Evolutionary conservation across 1,284 basidiomycete species (phyloP), one percentile per base, ranked within the genome.

Genomic region (Anthracocystis setariae): DNA sequence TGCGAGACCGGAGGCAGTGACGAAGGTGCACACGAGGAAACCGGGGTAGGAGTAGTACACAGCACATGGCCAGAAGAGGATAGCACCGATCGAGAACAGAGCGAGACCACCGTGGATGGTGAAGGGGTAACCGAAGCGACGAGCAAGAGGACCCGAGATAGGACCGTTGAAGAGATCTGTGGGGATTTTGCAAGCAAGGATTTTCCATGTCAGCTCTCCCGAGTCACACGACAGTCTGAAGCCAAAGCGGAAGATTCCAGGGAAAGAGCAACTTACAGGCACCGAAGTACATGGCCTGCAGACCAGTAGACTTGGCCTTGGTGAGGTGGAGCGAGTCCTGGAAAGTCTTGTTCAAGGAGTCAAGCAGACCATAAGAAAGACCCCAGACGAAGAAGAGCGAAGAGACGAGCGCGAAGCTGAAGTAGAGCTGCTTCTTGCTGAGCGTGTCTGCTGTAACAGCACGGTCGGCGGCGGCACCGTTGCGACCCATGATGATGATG

Each of bases 211-310:
- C 29, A 29, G 29, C 29, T 29, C 29, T n/a, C n/a, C n/a, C n/a
- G 12, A 29, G 29, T 29, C 29, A 29, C 29, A 7, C 29, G 12
- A 29, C 12, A 29, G n/a, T n/a, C n/a, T n/a, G n/a, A n/a, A n/a
- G 29, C 29, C 12, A 29, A 5, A 29, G 29, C 29, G 29, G 12
- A 12, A 29, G 12, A n/a, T n/a, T n/a, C n/a, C n/a, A 29, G 29
- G 29, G 12, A 12, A 29, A 12, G 29, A 12, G 29, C 5, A 29
- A 29, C 29, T 29, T 29, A 29, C 29, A 65, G 13, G 57, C 39
- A 85, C 90, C 80, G 72, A 93, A 94, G 84, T 93, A 94, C 4
- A 91, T 91, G 8, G 92, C 87, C 80, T 94, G 92, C 29, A 94
- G 86, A 62, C 92, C 87, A 1, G 92, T 92, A 44, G 90, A 92